Base-by-base conservation (phyloP, 768 basidiomycete genomes). In the Macrolepiota fuliginosa region DNA sequence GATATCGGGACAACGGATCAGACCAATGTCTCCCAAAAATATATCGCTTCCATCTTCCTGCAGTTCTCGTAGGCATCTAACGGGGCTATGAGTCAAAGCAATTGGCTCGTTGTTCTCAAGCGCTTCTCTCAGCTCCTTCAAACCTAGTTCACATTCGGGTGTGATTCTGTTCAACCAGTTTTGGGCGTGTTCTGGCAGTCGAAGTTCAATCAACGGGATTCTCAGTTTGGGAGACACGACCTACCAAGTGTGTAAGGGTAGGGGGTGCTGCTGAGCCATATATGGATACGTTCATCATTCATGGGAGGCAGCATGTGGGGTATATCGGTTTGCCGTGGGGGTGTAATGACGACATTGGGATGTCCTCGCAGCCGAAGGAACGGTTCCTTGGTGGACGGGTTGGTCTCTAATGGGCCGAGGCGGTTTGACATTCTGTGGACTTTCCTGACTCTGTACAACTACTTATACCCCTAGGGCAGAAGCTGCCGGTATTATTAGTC, bases 261-360 rank as follows among this genome's bases (percentile, higher is more conserved):
- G 0, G 85, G 85, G 0, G 84, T 82, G 17, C 75, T 75, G 22
- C 68, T 69, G 12, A 89, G 65, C 77, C 73, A 81, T 25, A 65
- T 65, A 56, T 76, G 79, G 6, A 90, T 74, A 4, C 73, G 68
- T 36, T 72, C 70, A 63, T 89, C 83, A 63, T 86, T 87, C 66
- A 88, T 65, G 61, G 76, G 66, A 0, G 73, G 64, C 6, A 76
- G 63, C n/a, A 77, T 61, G 9, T 66, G 55, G 27, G 76, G 70
- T 12, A 66, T 76, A 65, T 88, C 86, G 42, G 70, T 74, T 51
- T 67, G 55, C 42, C 87, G 83, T 17, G 83, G 83, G 17, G 87
- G 81, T 6, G 87, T 89, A 39, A 89, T 63, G 58, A 89, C 81
- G 64, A 88, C 82, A 61, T 83, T 77, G 58, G 78, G 75, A 40